Percentiles rank a stretch among this genome's conserved stretches.
phyloP scores from a whole-genome alignment of 139 green algal genomes.

The Micromonas commoda region DNA sequence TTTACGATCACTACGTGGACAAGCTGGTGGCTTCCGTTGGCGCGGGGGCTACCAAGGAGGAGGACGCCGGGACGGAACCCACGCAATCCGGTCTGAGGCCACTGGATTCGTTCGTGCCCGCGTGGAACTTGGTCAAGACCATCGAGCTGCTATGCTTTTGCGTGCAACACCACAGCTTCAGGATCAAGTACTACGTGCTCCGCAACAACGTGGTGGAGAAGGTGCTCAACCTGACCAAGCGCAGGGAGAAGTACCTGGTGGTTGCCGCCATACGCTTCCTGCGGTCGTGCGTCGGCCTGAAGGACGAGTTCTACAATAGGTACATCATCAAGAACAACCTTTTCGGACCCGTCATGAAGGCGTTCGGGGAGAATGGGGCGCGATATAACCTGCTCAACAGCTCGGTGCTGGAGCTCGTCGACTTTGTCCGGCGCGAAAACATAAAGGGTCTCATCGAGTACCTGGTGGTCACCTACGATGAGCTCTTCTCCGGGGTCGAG shows the following conservation, averaged over 20 bases:
- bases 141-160: slow-evolving; percentile 93
- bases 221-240: slow-evolving; percentile 70
- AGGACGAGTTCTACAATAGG: slow-evolving; percentile 77
- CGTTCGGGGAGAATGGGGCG: slow-evolving; percentile 75
- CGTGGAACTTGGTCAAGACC: slow-evolving; percentile 40
- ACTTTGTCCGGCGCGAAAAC: slow-evolving; percentile 58
- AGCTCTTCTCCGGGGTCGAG: slow-evolving; percentile 43
- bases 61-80: background rate
- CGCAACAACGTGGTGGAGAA: slow-evolving; percentile 74
- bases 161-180: slow-evolving; percentile 73
- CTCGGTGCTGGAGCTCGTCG: slow-evolving; percentile 42
- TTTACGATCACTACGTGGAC: slow-evolving; percentile 81
- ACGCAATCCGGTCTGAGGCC: background rate
- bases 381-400: slow-evolving; percentile 83
- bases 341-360: slow-evolving; percentile 70
- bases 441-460: slow-evolving; percentile 65
- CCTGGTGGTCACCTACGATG: slow-evolving; percentile 56
- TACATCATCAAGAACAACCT: slow-evolving; percentile 72
- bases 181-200: slow-evolving; percentile 83
- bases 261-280: slow-evolving; percentile 87
- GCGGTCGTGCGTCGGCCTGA: slow-evolving; percentile 63
- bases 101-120: background rate
- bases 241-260: slow-evolving; percentile 75
- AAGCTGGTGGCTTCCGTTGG: slow-evolving; percentile 33
- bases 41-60: background rate